Conservation (phyloP, 1,284 basidiomycete genomes). For the Ustilago hordei region DNA sequence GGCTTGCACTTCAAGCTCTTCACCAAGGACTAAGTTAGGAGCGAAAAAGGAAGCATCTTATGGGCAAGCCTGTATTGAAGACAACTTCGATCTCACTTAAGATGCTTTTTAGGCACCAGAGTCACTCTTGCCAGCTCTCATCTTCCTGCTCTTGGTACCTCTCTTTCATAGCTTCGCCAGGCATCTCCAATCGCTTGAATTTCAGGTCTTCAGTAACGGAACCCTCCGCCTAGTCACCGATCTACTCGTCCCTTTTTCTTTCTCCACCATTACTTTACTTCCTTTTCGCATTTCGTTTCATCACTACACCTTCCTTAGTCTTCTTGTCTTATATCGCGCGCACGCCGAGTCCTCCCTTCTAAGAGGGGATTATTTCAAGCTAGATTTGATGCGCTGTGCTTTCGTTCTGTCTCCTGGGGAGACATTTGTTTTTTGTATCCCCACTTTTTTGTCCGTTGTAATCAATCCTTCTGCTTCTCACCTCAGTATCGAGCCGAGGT, state of each 20-base stretch:
- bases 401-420: constrained; percentile 6
- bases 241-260: background rate
- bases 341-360: background rate
- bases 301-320: too few relatives aligned
- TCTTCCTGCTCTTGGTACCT: background rate
- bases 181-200: background rate
- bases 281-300: background rate
- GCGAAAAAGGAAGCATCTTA: background rate
- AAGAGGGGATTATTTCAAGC: background rate
- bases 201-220: constrained; percentile 4
- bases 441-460: constrained; percentile 1
- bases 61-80: background rate
- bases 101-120: background rate
- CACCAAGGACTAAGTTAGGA: constrained; percentile 33
- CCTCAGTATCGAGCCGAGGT: background rate
- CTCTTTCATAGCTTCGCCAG: background rate
- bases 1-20: constrained; percentile 56
- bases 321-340: background rate
- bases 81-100: background rate
- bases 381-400: constrained; percentile 2
- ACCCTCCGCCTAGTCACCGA: background rate
- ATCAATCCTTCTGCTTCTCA: background rate
- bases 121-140: background rate
- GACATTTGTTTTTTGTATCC: background rate
- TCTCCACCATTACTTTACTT: background rate